Conservation (phyloP, 352 stramenopile genomes). For the Globisporangium ultimum region DNA sequence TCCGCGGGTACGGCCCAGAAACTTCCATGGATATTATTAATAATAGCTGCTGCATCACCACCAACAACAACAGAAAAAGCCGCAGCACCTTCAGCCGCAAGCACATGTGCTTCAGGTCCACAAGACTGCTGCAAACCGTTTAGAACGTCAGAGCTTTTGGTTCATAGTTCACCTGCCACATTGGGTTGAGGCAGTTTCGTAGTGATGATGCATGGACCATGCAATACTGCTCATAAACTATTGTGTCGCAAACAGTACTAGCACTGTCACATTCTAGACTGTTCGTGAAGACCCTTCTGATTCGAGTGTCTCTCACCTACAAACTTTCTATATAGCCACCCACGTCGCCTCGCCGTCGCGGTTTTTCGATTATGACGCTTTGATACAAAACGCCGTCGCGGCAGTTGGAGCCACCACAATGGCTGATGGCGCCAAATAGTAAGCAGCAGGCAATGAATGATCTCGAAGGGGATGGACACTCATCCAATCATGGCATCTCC, state of each 20-base stretch:
- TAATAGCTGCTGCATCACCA: too few species aligned
- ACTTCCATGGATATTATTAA: too few species aligned
- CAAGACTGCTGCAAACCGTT: too few species aligned
- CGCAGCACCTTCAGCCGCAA: too few species aligned
- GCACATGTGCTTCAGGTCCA: too few species aligned
- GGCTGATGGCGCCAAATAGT: not conserved
- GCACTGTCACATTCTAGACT: conserved; percentile 7
- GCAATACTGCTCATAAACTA: not conserved
- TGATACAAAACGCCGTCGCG: not conserved
- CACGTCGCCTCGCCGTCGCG: conserved; percentile 5
- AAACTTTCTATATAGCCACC: not conserved
- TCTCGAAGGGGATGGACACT: conserved; percentile 2
- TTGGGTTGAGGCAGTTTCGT: too few species aligned
- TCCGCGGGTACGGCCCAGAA: too few species aligned
- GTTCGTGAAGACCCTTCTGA: conserved; percentile 14
- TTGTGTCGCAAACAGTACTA: conserved; percentile 3
- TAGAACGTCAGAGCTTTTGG: too few species aligned
- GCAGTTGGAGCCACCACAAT: not conserved
- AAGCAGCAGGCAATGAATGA: not conserved
- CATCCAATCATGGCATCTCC: not conserved
- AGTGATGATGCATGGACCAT: too few species aligned
- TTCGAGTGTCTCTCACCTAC: not conserved
- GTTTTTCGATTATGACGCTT: not conserved
- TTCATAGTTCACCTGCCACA: too few species aligned
- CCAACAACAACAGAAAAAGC: too few species aligned